Evolutionary conservation across 1,139 yeast genomes (phyloP).

Genomic region (Pichia sp.): DNA sequence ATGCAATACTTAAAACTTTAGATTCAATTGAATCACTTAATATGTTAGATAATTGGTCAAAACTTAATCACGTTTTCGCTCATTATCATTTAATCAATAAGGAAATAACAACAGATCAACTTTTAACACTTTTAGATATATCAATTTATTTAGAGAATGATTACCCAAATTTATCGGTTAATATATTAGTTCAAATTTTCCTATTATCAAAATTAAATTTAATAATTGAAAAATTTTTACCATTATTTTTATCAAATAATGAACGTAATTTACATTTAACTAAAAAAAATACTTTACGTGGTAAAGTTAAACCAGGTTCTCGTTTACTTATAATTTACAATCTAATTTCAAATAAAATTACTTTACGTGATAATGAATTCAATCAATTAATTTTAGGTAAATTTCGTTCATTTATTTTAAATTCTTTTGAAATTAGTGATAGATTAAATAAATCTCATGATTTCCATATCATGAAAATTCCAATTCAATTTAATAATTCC

Average conservation of each 20-base stretch:
- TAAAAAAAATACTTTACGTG: constrained; percentile 20
- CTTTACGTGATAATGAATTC: not conserved
- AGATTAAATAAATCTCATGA: constrained; percentile 23
- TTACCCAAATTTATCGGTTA: constrained; percentile 16
- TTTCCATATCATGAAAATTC: constrained; percentile 24
- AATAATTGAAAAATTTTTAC: constrained; percentile 18
- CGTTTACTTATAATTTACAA: constrained; percentile 25
- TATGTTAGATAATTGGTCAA: not conserved
- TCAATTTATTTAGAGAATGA: not conserved
- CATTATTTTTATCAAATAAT: constrained; percentile 36
- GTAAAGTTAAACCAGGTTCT: constrained; percentile 28
- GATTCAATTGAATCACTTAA: not conserved
- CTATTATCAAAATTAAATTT: constrained; percentile 17
- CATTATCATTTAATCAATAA: too few relatives aligned
- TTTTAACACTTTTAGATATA: constrained; percentile 3
- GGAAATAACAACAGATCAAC: too few relatives aligned
- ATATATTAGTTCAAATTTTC: constrained; percentile 20
- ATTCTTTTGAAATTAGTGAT: constrained; percentile 25
- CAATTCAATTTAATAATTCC: too few relatives aligned
- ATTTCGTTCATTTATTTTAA: constrained; percentile 19
- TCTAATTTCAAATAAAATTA: constrained; percentile 8
- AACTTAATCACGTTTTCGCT: not conserved
- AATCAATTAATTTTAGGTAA: not conserved
- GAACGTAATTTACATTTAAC: constrained; percentile 19
- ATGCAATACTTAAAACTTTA: not conserved